These are phyloP conservation scores for Chondrostereum purpureum DNA, from an alignment of 1,284 basidiomycete genomes.

Conservation along the genomic window DNA sequence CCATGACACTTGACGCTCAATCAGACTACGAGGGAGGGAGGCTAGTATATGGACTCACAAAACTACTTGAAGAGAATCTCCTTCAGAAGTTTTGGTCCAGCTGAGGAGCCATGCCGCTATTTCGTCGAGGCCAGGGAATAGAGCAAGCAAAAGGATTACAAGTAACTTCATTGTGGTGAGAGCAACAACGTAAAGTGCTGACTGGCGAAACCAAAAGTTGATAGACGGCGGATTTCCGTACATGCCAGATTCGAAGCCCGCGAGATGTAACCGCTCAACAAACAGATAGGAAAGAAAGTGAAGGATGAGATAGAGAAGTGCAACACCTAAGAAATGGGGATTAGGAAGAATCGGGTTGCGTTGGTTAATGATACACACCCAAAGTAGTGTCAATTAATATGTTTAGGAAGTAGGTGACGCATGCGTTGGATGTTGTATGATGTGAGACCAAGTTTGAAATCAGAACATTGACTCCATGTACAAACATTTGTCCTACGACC, in stretches of 20 bases:
- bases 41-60: conserved; percentile 48
- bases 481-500: conserved; percentile 84
- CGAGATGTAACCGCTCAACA: conserved; percentile 55
- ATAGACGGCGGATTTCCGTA: conserved; percentile 78
- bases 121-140: conserved; percentile 67
- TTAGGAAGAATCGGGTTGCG: conserved; percentile 4
- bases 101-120: conserved; percentile 79
- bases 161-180: conserved; percentile 88
- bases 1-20: conserved; percentile 64
- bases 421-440: conserved; percentile 72
- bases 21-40: conserved; percentile 6
- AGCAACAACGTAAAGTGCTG: conserved; percentile 78
- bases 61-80: conserved; percentile 70
- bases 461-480: conserved; percentile 84
- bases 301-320: conserved; percentile 78
- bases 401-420: conserved; percentile 90
- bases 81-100: conserved; percentile 62
- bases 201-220: conserved; percentile 77
- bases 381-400: conserved; percentile 92
- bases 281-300: conserved; percentile 65
- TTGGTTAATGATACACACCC: conserved; percentile 41
- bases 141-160: conserved; percentile 69
- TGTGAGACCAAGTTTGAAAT: conserved; percentile 69
- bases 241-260: conserved; percentile 81
- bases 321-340: conserved; percentile 55